Conservation (phyloP, 768 basidiomycete species). For the Agrocybe praecox region DNA sequence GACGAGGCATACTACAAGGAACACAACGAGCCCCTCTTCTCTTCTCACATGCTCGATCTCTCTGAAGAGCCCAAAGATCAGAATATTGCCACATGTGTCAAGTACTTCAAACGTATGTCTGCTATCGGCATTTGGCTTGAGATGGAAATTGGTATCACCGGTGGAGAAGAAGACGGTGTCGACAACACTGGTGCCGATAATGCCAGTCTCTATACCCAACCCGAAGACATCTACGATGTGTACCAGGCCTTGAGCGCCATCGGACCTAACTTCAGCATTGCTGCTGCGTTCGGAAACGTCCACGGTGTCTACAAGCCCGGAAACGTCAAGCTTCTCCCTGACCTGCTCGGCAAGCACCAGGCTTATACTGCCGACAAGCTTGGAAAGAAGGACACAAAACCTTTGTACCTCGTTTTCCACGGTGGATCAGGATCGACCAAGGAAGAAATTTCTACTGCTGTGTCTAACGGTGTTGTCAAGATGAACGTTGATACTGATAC, state of each 20-base stretch:
- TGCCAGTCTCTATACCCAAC: conserved; percentile 93
- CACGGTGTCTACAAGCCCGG: conserved; percentile 99
- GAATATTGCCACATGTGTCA: conserved; percentile 91
- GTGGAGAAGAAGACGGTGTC: conserved; percentile 99
- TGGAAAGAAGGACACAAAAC: conserved; percentile 64
- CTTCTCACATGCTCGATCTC: conserved; percentile 98
- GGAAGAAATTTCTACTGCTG: conserved; percentile 93
- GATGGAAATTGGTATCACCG: conserved; percentile 99
- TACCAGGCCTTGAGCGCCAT: conserved; percentile 82
- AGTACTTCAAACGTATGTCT: conserved; percentile 96
- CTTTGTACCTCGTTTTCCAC: conserved; percentile 99
- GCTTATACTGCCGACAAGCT: conserved; percentile 68
- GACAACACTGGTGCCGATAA: conserved; percentile 98
- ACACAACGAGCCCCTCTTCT: conserved; percentile 87
- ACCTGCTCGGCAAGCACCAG: conserved; percentile 92
- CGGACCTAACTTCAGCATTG: conserved; percentile 94
- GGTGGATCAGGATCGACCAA: conserved; percentile 98
- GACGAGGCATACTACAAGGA: conserved; percentile 92
- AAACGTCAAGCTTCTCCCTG: conserved; percentile 92
- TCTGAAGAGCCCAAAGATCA: conserved; percentile 91
- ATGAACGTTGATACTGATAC: conserved; percentile 99
- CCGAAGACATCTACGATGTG: conserved; percentile 93
- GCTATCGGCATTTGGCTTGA: conserved; percentile 94
- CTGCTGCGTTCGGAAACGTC: conserved; percentile 98
- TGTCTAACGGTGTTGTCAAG: conserved; percentile 92